Base-by-base conservation (phyloP, 371 early-diverging fungal species). In the Rhizopus microsporus region DNA sequence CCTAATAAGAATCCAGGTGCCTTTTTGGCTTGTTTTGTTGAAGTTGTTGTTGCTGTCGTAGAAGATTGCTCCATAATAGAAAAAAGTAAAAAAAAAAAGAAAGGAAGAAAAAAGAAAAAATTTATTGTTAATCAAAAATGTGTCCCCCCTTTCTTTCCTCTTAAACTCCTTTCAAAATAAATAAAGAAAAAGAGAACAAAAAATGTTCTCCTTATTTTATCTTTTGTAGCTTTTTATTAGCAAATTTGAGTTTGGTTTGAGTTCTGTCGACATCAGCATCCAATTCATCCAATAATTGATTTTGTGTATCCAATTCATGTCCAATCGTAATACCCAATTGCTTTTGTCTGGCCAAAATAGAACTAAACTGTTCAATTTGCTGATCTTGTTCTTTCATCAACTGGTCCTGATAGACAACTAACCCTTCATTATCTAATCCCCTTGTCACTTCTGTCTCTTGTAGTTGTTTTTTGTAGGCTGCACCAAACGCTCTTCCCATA, bases 231-330 rank as follows among this genome's bases (percentile, higher is more conserved):
- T 93, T 91, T 60, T 91, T 92, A 48, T 82, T 78, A 7, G 89
- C 89, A 50, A 83, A 77, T 50, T 86, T 85, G 16, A 96, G 66
- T 57, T 91, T 91, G 30, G 72, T 79, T n/a, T 83, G 77, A 6
- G 92, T 93, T 47, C 88, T 70, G 46, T 84, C 89, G 23, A 94
- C 83, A 57, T 85, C 83, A 38, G 80, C 74, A 57, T 91, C 92
- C 15, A 97, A 60, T 53, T 95, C 94, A 47, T 87, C 87, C 61
- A 97, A 61, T 53, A 95, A 47, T 62, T 89, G 88, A 73, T 92
- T 97, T 63, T 97, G 97, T 56, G 83, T 71, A 50, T 95, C 96
- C 32, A 97, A 71, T 68, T 97, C 97, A 35, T 93, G 75, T 10
- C 91, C 88, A 56, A 97, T 95, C 16, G 91, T 84, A 51, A 82